These are phyloP conservation scores for Pouteria glomerata DNA, from an alignment of 148 eudicot species.

Conservation along the genomic window DNA sequence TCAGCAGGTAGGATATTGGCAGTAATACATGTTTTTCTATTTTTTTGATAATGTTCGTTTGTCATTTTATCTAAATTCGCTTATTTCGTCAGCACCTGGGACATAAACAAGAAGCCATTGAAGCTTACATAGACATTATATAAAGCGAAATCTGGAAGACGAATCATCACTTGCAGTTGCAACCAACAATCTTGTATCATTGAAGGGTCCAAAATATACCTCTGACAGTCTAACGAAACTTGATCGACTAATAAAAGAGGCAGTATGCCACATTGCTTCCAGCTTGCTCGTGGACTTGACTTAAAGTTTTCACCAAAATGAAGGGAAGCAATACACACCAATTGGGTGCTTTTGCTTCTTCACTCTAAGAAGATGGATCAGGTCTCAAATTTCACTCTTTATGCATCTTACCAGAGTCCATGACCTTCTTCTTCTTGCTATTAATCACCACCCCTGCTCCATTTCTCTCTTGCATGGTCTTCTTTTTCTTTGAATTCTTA, in stretches of 20 bases:
- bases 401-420: too few species aligned
- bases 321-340: conserved; percentile 61
- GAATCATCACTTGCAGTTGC: conserved; percentile 67
- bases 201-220: conserved; percentile 75
- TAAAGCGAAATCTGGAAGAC: conserved; percentile 69
- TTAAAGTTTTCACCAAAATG: conserved; percentile 61
- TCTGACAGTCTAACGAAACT: conserved; percentile 57
- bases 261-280: conserved; percentile 37
- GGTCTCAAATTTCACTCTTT: conserved; percentile 38
- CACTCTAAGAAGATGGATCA: conserved; percentile 82
- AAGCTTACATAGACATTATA: conserved; percentile 43
- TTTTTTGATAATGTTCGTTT: neutral
- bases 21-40: neutral
- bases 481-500: neutral
- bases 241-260: conserved; percentile 60
- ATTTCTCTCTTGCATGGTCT: neutral
- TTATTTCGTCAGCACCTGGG: conserved; percentile 60
- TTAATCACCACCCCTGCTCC: too few species aligned
- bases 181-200: conserved; percentile 59
- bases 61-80: neutral
- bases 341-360: conserved; percentile 63
- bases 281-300: conserved; percentile 55
- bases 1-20: conserved; percentile 72
- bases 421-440: too few species aligned
- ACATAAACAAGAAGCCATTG: conserved; percentile 61